Conservation (phyloP, 208 protist genomes). For the Balamuthia mandrillaris region DNA sequence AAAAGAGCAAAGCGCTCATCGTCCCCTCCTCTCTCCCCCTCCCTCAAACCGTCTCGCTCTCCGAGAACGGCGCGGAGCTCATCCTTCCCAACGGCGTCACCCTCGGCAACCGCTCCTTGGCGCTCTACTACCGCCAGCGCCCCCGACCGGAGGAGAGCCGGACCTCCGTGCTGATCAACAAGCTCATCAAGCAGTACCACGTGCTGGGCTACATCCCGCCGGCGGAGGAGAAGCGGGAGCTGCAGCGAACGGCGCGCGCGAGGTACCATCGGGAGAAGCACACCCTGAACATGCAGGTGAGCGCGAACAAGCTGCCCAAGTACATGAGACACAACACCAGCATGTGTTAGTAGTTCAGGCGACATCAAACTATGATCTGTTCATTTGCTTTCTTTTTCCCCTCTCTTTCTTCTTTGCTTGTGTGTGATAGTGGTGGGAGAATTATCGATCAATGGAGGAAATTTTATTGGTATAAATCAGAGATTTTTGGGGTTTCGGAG, state of each 20-base stretch:
- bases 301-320: constrained; percentile 8
- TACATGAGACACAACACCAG: constrained; percentile 10
- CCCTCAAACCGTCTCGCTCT: neutral
- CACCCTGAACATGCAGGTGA: constrained; percentile 15
- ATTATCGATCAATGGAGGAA: too few species aligned
- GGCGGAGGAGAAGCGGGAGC: neutral
- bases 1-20: neutral
- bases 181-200: constrained; percentile 27
- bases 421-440: too few species aligned
- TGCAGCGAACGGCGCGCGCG: neutral
- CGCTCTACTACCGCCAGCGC: constrained; percentile 10
- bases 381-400: too few species aligned
- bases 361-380: too few species aligned
- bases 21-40: neutral
- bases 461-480: too few species aligned
- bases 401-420: too few species aligned
- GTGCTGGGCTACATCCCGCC: constrained; percentile 8
- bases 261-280: too few species aligned
- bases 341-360: too few species aligned
- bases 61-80: neutral
- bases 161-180: neutral
- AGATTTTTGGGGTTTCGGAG: too few species aligned
- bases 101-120: constrained; percentile 1
- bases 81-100: neutral
- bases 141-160: neutral